Base-by-base conservation (phyloP, 371 early-diverging fungal species). In the Saksenaea oblongispora region DNA sequence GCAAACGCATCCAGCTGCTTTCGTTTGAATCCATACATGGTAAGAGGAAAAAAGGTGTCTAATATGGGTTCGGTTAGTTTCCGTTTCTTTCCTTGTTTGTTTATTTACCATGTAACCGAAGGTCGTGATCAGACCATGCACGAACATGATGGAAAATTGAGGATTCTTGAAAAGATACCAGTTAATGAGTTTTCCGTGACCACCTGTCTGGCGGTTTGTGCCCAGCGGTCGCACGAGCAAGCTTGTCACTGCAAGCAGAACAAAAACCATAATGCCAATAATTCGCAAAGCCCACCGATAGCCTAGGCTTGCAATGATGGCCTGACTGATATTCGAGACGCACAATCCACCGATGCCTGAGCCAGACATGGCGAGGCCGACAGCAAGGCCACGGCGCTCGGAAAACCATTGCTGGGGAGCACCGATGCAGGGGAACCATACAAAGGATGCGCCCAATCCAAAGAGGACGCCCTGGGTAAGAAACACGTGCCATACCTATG, bases 331-430 rank as follows among this genome's bases (percentile, higher is more conserved):
- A 54, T 86, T 84, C n/a, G 87, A 78, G n/a, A 89, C 56, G 37
- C 75, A 61, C 22, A 91, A 67, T 26, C 90, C 92, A 42, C 92
- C 92, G n/a, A 90, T 61, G 55, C 88, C 87, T 1, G 85, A 83
- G 9, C 61, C 73, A 4, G 89, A 76, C 64, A 89, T 81, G 13
- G 89, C 88, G 9, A 91, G 63, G 7, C 93, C 93, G 13, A 88
- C 84, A 1, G 92, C 93, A 27, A 91, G 64, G 1, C 90, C 90
- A 17, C 92, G 83, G 42, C 78, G 61, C 55, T 78, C 83, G 53
- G 70, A 62, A 63, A 92, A 94, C 89, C 89, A 93, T 55, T 93
- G 89, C 17, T 86, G 76, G 0, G 89, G 84, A 5, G 89, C 82
- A 8, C 85, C 74, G 13, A 90, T 68, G 47, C 86, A 87, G 1